Percentiles rank a stretch among this genome's conserved stretches.
phyloP scores from a whole-genome alignment of 2,329 filamentous ascomycete species.

The Exutisphaerella laricina region DNA sequence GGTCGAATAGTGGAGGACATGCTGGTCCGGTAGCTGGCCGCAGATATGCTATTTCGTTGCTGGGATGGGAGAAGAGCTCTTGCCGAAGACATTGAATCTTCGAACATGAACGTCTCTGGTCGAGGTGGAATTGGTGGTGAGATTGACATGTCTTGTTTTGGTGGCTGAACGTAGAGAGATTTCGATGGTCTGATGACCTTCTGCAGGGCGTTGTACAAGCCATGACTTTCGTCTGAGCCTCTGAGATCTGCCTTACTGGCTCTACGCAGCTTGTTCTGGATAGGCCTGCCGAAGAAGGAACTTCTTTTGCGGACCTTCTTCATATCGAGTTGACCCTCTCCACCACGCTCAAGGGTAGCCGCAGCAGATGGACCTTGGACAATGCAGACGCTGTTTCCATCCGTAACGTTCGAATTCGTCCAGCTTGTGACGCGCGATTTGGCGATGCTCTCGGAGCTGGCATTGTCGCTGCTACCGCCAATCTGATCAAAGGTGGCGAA shows the following conservation, averaged over 20 bases:
- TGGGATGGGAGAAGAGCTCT: slow-evolving; percentile 23
- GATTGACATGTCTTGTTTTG: slow-evolving; percentile 2
- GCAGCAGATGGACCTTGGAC: slow-evolving; percentile 12
- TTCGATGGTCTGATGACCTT: slow-evolving; percentile 42
- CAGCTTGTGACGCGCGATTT: slow-evolving; percentile 68
- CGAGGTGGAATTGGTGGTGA: slow-evolving; percentile 6
- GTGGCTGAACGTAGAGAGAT: slow-evolving; percentile 13
- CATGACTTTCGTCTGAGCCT: slow-evolving; percentile 44
- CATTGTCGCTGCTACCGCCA: slow-evolving; percentile 43
- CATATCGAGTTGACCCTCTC: too few species aligned
- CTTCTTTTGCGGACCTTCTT: slow-evolving; percentile 25
- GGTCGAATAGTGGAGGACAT: slow-evolving; percentile 23
- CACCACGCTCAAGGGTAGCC: too few species aligned
- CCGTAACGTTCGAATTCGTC: slow-evolving; percentile 58
- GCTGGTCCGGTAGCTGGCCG: slow-evolving; percentile 6
- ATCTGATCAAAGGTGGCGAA: background rate
- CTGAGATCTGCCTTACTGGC: slow-evolving; percentile 26
- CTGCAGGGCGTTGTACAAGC: slow-evolving; percentile 57
- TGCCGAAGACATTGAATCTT: background rate
- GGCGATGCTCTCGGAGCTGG: slow-evolving; percentile 43
- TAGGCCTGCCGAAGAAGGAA: slow-evolving; percentile 30
- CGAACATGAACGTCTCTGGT: background rate
- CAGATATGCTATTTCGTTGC: slow-evolving; percentile 6
- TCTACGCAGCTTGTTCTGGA: slow-evolving; percentile 25
- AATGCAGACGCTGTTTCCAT: slow-evolving; percentile 47